Conservation (phyloP, 192 early-diverging fungal genomes). For the Coemansia sp. region DNA sequence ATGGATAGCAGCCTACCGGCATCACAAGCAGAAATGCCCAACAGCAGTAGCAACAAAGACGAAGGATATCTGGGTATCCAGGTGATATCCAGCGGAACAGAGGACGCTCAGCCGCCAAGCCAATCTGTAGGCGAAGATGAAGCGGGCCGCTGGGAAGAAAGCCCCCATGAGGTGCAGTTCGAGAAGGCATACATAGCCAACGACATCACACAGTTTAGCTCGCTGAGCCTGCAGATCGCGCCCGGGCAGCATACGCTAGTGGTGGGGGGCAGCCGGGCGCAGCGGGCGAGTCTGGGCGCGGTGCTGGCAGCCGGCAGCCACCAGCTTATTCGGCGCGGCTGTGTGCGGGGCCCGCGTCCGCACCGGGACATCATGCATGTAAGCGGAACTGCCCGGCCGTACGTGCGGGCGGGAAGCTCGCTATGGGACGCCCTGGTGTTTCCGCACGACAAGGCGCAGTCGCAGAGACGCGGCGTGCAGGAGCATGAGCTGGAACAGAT, state of each 20-base stretch:
- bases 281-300: conserved; percentile 18
- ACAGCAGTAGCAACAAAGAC: too few species aligned
- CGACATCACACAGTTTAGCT: conserved; percentile 10
- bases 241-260: conserved; percentile 37
- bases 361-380: conserved; percentile 19
- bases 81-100: conserved; percentile 2
- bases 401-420: conserved; percentile 37
- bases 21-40: background rate
- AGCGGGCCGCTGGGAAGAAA: conserved; percentile 12
- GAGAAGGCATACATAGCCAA: conserved; percentile 8
- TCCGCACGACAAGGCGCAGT: conserved; percentile 44
- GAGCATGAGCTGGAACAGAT: conserved; percentile 36
- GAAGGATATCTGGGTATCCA: conserved; percentile 3
- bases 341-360: conserved; percentile 13
- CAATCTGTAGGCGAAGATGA: background rate
- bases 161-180: conserved; percentile 4
- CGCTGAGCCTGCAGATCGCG: conserved; percentile 24
- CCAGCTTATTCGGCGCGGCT: conserved; percentile 7
- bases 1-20: background rate
- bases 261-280: conserved; percentile 20
- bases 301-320: conserved; percentile 15
- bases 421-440: conserved; percentile 48
- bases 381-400: conserved; percentile 2
- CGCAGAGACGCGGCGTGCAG: conserved; percentile 25
- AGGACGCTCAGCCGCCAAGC: background rate